A percentile compares a stretch with the other conserved stretches of the same genome.
Conservation (phyloP, 129 eudicot genomes). For the Ambrosia trifida region DNA sequence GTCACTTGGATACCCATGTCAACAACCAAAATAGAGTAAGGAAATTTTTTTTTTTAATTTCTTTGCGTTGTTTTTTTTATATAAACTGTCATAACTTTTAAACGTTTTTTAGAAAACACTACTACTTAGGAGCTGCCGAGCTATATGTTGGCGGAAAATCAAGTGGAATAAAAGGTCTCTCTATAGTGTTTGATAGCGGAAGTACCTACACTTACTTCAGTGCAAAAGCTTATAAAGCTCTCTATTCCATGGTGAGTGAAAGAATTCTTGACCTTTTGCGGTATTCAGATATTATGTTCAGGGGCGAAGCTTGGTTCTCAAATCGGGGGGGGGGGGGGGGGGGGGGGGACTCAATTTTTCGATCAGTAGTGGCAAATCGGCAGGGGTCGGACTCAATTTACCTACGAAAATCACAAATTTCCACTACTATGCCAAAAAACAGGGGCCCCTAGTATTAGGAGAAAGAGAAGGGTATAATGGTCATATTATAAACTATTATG, state of each 20-base stretch:
- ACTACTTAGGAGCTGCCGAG: conserved; percentile 11
- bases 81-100: neutral
- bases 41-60: neutral
- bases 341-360: too few species aligned
- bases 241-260: neutral
- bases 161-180: conserved; percentile 8
- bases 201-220: conserved; percentile 17
- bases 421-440: too few species aligned
- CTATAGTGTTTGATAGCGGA: conserved; percentile 18
- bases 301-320: too few species aligned
- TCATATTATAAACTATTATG: neutral
- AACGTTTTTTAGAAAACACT: conserved; percentile 6
- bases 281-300: neutral
- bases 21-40: conserved; percentile 1
- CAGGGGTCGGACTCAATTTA: too few species aligned
- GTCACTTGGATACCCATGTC: conserved; percentile 15
- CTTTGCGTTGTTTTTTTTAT: neutral
- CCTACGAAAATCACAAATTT: too few species aligned
- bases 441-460: neutral
- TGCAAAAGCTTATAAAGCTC: neutral
- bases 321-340: too few species aligned
- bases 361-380: too few species aligned
- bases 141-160: conserved; percentile 8
- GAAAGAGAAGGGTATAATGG: neutral
- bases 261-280: neutral